phyloP scores from a whole-genome alignment of 768 basidiomycete species.

The Leucocoprinus leucothites region DNA sequence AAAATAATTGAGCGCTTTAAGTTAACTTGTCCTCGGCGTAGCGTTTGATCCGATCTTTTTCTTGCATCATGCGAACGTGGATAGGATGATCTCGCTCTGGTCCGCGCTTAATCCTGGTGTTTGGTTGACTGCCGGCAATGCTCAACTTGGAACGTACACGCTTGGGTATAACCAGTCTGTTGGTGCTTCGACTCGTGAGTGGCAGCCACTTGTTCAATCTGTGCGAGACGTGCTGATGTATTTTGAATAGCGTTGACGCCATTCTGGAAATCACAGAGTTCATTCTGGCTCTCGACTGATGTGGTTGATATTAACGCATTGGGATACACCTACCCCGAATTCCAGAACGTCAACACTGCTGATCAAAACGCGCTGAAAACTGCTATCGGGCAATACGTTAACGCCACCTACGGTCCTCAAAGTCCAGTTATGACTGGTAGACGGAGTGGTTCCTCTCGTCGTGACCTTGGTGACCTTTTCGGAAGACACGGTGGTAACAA shows the following conservation, averaged over 20 bases:
- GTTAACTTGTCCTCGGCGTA: constrained; percentile 5
- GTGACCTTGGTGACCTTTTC: too few species aligned
- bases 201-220: background rate
- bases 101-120: constrained; percentile 36
- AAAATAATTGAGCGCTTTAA: background rate
- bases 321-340: constrained; percentile 44
- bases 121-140: constrained; percentile 28
- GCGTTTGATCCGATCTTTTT: constrained; percentile 48
- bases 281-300: constrained; percentile 34
- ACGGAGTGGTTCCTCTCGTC: too few species aligned
- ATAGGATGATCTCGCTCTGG: constrained; percentile 44
- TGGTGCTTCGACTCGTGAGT: constrained; percentile 25
- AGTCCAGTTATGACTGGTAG: background rate
- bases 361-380: constrained; percentile 18
- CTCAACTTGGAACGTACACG: constrained; percentile 30
- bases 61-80: constrained; percentile 45
- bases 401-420: constrained; percentile 22
- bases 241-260: constrained; percentile 36
- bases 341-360: constrained; percentile 27
- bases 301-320: constrained; percentile 23
- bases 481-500: too few species aligned
- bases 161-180: constrained; percentile 20
- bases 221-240: too few species aligned
- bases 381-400: constrained; percentile 26
- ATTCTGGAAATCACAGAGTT: constrained; percentile 33